Percentiles rank a stretch among this genome's conserved stretches.
Conservation (phyloP, 495 filamentous ascomycete species). For the Poronia punctata region DNA sequence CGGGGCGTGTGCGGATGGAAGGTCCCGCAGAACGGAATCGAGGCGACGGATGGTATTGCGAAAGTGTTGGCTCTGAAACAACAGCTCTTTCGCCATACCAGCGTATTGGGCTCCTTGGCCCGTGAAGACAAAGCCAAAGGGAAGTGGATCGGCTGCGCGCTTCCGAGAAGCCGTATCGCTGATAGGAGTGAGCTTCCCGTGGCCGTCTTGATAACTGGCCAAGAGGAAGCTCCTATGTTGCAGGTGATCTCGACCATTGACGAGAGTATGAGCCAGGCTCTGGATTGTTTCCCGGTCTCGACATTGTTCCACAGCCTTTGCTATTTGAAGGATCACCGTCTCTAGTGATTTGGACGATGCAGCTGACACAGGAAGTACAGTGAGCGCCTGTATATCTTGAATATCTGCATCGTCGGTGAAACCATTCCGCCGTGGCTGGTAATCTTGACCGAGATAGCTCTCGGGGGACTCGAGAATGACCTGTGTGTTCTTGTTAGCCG, state of each 20-base stretch:
- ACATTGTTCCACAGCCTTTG: background rate
- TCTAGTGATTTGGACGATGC: slow-evolving; percentile 10
- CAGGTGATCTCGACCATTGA: slow-evolving; percentile 10
- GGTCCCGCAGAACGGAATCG: slow-evolving; percentile 22
- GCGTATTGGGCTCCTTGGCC: slow-evolving; percentile 42
- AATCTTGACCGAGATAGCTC: slow-evolving; percentile 11
- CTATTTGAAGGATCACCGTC: slow-evolving; percentile 1
- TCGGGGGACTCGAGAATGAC: slow-evolving; percentile 29
- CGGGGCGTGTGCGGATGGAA: slow-evolving; percentile 10
- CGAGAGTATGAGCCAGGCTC: slow-evolving; percentile 24
- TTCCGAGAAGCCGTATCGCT: no score
- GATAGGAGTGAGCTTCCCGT: background rate
- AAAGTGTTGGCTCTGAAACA: slow-evolving; percentile 27
- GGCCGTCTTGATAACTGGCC: background rate
- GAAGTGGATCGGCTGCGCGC: slow-evolving; percentile 1
- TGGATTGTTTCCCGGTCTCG: slow-evolving; percentile 2
- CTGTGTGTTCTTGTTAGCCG: no score
- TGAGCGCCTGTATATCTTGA: background rate
- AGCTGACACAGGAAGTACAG: slow-evolving; percentile 12
- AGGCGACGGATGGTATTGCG: slow-evolving; percentile 20
- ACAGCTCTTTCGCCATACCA: slow-evolving; percentile 46
- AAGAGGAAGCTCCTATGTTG: slow-evolving; percentile 12
- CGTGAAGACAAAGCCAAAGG: slow-evolving; percentile 33
- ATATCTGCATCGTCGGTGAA: background rate
- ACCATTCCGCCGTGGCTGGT: no score